Evolutionary conservation across 2,329 filamentous ascomycete species (phyloP).

Genomic region (Talaromyces sp.): DNA sequence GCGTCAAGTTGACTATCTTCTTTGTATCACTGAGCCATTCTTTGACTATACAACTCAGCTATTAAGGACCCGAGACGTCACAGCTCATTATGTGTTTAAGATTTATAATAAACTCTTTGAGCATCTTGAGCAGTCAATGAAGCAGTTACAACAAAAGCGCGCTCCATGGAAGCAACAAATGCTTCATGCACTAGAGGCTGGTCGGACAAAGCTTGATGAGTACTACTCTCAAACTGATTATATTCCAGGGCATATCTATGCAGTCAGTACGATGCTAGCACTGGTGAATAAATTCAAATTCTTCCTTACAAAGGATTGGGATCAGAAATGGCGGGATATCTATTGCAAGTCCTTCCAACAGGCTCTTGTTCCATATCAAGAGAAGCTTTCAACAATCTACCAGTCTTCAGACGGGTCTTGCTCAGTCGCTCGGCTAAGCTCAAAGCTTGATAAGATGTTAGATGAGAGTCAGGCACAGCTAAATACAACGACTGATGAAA

Average conservation of each 20-base stretch:
- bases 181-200: slow-evolving; percentile 6
- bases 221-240: slow-evolving; percentile 20
- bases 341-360: neutral
- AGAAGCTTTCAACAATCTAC: neutral
- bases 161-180: slow-evolving; percentile 19
- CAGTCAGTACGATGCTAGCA: slow-evolving; percentile 20
- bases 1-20: slow-evolving; percentile 21
- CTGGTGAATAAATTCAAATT: slow-evolving; percentile 20
- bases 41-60: slow-evolving; percentile 19
- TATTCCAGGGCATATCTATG: slow-evolving; percentile 19
- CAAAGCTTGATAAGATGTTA: neutral
- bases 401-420: neutral
- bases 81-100: slow-evolving; percentile 18
- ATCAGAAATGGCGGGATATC: neutral
- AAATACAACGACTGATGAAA: neutral
- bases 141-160: slow-evolving; percentile 17
- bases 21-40: slow-evolving; percentile 23
- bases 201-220: slow-evolving; percentile 16
- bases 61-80: slow-evolving; percentile 21
- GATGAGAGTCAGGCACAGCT: neutral
- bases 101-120: slow-evolving; percentile 24
- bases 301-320: slow-evolving; percentile 19
- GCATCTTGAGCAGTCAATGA: slow-evolving; percentile 17
- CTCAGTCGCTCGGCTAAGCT: neutral
- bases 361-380: neutral